These are phyloP conservation scores for Geranium incanum DNA, from an alignment of 441 rosid species.

Conservation along the genomic window DNA sequence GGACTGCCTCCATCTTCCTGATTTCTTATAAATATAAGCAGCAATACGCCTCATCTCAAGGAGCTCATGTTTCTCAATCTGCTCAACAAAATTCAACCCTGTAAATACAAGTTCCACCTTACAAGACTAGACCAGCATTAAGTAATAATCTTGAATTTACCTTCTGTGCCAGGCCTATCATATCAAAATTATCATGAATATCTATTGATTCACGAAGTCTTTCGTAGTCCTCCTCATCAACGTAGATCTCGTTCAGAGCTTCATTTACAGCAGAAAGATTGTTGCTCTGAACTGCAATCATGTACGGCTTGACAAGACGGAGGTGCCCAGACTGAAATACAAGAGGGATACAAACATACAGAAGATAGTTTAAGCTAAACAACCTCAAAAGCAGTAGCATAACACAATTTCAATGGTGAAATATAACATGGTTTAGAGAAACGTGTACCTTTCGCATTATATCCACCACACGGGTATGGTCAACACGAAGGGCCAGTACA, in stretches of 20 bases:
- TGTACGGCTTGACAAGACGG: constrained; percentile 92
- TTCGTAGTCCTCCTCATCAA: constrained; percentile 91
- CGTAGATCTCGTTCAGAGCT: constrained; percentile 28
- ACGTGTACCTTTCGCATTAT: constrained; percentile 85
- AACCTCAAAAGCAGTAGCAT: too few species aligned
- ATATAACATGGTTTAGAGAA: background rate
- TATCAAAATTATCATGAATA: constrained; percentile 28
- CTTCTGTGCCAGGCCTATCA: constrained; percentile 30
- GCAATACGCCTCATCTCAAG: constrained; percentile 99
- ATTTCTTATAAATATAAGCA: constrained; percentile 95
- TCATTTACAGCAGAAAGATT: constrained; percentile 83
- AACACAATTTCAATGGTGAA: background rate
- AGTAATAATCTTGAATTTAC: constrained; percentile 7
- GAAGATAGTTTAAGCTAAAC: too few species aligned
- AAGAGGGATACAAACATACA: background rate
- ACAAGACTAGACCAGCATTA: background rate
- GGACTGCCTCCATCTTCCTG: constrained; percentile 99
- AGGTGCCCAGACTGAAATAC: constrained; percentile 86
- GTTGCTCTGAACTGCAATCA: constrained; percentile 43
- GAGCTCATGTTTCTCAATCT: constrained; percentile 98
- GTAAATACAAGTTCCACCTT: background rate
- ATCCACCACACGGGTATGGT: constrained; percentile 95
- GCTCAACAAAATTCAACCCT: constrained; percentile 24
- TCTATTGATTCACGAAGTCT: constrained; percentile 75
- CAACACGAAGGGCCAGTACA: constrained; percentile 90